Conservation (phyloP, 805 yeast genomes). For the Dipodascus geniculatus region DNA sequence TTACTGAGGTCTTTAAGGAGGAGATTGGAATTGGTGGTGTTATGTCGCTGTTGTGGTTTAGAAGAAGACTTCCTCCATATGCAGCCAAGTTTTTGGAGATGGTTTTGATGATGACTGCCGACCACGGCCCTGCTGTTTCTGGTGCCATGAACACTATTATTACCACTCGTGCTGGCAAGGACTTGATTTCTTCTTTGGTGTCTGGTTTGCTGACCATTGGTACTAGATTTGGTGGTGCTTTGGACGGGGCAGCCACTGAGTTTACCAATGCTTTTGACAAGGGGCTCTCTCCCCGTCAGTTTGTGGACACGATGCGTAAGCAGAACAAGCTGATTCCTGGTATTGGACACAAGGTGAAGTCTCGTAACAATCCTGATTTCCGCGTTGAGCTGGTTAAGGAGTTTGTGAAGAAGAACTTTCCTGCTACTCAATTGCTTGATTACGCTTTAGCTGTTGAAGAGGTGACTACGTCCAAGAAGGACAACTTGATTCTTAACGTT, state of each 20-base stretch:
- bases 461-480: conserved; percentile 38
- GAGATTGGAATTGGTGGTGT: conserved; percentile 38
- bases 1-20: conserved; percentile 35
- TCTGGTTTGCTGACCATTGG: conserved; percentile 35
- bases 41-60: conserved; percentile 36
- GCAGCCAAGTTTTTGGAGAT: conserved; percentile 35
- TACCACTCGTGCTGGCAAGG: conserved; percentile 38
- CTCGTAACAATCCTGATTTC: conserved; percentile 37
- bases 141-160: conserved; percentile 39
- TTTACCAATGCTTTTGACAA: conserved; percentile 33
- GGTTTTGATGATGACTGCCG: conserved; percentile 39
- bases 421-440: conserved; percentile 30
- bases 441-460: conserved; percentile 37
- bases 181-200: conserved; percentile 34
- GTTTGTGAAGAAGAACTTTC: conserved; percentile 34
- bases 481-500: conserved; percentile 33
- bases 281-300: conserved; percentile 34
- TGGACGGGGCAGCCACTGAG: conserved; percentile 36
- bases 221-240: conserved; percentile 36
- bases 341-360: conserved; percentile 36
- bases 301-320: conserved; percentile 35
- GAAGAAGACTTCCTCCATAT: conserved; percentile 32
- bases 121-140: conserved; percentile 37
- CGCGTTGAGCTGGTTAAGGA: conserved; percentile 38
- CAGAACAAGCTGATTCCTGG: conserved; percentile 37